A percentile compares a stretch with the other conserved stretches of the same genome.
Evolutionary conservation across 1,284 basidiomycete species (phyloP).

Genomic region (Anthracocystis panici-leucophaei): DNA sequence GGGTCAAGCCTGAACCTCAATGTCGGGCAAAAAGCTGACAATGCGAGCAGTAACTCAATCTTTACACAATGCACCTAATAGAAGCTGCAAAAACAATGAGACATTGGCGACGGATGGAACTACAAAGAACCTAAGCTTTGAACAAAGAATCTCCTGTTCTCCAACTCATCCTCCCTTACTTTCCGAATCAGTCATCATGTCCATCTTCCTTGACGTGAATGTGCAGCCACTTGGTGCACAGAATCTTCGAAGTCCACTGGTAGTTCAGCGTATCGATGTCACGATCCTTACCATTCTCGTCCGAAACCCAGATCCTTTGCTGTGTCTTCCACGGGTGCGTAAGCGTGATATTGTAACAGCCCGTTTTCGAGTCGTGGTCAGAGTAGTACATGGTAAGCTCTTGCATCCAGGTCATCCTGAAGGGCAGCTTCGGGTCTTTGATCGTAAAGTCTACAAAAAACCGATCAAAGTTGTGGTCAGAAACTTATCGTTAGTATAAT

Average conservation of each 20-base stretch:
- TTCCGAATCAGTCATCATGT: not conserved
- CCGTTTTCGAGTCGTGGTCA: not conserved
- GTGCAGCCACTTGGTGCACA: constrained; percentile 32
- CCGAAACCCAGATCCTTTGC: constrained; percentile 31
- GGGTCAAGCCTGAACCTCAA: too few species aligned
- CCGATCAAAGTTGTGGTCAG: too few species aligned
- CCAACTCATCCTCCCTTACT: too few species aligned
- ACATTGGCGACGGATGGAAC: too few species aligned
- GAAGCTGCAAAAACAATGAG: too few species aligned
- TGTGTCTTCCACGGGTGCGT: not conserved
- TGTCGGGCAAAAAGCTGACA: too few species aligned
- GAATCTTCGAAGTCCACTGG: not conserved
- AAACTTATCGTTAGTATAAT: too few species aligned
- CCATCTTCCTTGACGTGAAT: constrained; percentile 17
- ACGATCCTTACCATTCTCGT: constrained; percentile 14
- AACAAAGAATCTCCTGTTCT: too few species aligned
- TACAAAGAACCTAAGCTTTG: too few species aligned
- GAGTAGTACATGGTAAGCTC: constrained; percentile 5
- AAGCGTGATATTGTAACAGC: constrained; percentile 19
- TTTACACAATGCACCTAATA: too few species aligned
- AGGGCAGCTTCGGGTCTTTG: constrained; percentile 7
- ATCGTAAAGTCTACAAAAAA: constrained; percentile 18
- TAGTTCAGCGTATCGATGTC: constrained; percentile 9
- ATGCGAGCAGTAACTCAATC: too few species aligned
- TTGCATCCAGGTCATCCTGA: constrained; percentile 5